Percentiles rank a stretch among this genome's conserved stretches.
phyloP scores from a whole-genome alignment of 164 flowering plant genomes.

The Macadamia tetraphylla region DNA sequence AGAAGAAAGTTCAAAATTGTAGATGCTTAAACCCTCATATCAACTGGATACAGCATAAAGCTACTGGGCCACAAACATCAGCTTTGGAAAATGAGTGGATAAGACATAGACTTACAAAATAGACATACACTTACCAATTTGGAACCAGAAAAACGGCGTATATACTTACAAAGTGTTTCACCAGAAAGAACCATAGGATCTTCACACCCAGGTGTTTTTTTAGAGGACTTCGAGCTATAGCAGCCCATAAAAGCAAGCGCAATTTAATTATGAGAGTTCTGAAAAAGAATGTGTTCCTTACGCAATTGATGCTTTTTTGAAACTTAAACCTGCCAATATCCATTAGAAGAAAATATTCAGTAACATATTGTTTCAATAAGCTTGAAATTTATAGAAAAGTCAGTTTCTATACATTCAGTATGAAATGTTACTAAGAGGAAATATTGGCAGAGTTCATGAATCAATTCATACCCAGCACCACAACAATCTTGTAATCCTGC shows the following conservation, averaged over 20 bases:
- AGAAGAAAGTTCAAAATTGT: too few relatives aligned
- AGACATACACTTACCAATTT: not conserved
- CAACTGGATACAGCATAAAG: too few relatives aligned
- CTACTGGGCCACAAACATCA: not conserved
- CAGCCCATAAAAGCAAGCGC: slow-evolving; percentile 27
- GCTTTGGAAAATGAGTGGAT: not conserved
- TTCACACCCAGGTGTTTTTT: slow-evolving; percentile 50
- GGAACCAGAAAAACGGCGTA: not conserved
- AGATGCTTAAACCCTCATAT: too few relatives aligned
- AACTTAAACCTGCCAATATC: not conserved
- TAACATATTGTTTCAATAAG: not conserved
- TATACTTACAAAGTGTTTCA: slow-evolving; percentile 43
- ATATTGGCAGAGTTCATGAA: too few relatives aligned
- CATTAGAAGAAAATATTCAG: not conserved
- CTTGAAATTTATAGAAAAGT: too few relatives aligned
- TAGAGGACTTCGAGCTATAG: slow-evolving; percentile 33
- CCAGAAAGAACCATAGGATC: slow-evolving; percentile 64
- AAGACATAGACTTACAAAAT: not conserved
- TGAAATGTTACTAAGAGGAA: too few relatives aligned
- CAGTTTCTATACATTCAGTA: too few relatives aligned
- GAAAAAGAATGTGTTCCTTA: not conserved
- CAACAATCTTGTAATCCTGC: too few relatives aligned
- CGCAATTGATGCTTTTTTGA: not conserved
- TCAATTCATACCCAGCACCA: too few relatives aligned
- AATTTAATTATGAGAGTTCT: not conserved